Conservation (phyloP, 306 rosid genomes). For the Rubus idaeus region DNA sequence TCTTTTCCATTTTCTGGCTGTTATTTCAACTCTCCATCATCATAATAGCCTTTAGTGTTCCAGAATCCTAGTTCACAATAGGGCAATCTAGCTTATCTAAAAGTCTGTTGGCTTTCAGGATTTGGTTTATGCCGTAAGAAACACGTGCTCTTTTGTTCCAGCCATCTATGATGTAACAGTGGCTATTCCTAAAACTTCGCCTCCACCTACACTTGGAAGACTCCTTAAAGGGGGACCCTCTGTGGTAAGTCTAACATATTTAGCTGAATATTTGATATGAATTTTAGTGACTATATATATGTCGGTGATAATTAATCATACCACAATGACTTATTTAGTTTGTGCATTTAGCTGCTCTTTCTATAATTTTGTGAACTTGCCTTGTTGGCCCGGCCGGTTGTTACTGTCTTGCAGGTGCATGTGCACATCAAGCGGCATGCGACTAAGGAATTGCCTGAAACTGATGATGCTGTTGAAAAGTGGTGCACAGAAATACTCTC, state of each 20-base stretch:
- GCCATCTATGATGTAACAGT: slow-evolving; percentile 70
- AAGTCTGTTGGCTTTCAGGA: slow-evolving; percentile 51
- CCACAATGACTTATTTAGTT: neutral
- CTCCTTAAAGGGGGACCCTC: slow-evolving; percentile 75
- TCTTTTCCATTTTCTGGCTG: neutral
- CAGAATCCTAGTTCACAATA: neutral
- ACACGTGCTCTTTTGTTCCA: slow-evolving; percentile 72
- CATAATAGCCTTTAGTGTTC: neutral
- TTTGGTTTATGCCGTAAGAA: slow-evolving; percentile 70
- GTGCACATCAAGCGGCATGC: slow-evolving; percentile 81
- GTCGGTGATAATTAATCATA: neutral
- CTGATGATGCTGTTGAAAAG: neutral
- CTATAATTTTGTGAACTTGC: neutral
- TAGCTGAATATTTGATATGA: neutral
- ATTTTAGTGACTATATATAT: too few species aligned
- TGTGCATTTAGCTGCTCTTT: slow-evolving; percentile 1
- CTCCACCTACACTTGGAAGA: slow-evolving; percentile 79
- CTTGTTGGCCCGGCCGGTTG: neutral
- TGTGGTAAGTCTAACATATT: slow-evolving; percentile 55
- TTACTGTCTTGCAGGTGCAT: slow-evolving; percentile 54
- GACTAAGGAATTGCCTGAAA: neutral
- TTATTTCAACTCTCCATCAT: neutral
- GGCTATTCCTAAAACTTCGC: slow-evolving; percentile 66
- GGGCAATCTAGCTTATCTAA: neutral
- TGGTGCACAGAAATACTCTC: neutral